phyloP scores from a whole-genome alignment of 768 basidiomycete species.

The Lentinula sp. region DNA sequence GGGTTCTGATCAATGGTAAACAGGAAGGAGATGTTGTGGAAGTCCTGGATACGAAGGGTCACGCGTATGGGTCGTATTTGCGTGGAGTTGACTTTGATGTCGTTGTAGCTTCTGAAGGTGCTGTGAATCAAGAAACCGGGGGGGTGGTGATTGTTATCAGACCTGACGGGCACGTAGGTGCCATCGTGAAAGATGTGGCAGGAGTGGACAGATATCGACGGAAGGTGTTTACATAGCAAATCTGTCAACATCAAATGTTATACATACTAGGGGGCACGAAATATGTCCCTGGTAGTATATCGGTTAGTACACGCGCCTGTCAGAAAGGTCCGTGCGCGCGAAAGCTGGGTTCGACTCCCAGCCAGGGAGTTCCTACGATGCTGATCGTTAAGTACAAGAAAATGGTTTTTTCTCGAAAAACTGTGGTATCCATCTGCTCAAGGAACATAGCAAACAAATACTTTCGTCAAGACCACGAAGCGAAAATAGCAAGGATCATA shows the following conservation, averaged over 20 bases:
- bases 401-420: no score
- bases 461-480: no score
- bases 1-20: neutral
- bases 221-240: neutral
- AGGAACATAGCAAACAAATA: no score
- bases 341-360: no score
- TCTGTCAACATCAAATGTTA: neutral
- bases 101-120: neutral
- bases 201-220: neutral
- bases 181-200: neutral
- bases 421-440: no score
- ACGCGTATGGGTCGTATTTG: neutral
- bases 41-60: neutral
- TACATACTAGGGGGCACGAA: no score
- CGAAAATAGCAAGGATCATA: no score
- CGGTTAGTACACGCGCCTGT: no score
- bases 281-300: no score
- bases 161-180: constrained; percentile 1
- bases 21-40: neutral
- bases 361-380: no score
- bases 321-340: no score
- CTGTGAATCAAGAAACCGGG: neutral
- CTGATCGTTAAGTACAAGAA: no score
- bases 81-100: neutral
- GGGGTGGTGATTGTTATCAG: neutral